Base-by-base conservation (phyloP, 139 green algal genomes). In the Yamagishiella unicocca region DNA sequence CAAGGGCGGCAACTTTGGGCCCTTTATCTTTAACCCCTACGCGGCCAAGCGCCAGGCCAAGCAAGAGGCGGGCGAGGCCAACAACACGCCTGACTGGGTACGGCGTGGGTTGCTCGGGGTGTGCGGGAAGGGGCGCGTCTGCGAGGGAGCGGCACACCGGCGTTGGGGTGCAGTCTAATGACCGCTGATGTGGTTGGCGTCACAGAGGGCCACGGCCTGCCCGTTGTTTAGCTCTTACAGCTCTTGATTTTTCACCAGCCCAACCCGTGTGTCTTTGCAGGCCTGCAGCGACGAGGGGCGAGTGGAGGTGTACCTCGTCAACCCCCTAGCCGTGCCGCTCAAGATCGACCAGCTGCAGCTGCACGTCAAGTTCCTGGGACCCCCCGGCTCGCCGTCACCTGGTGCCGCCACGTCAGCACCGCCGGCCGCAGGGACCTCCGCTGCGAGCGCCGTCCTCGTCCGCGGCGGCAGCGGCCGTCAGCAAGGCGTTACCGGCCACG, bases 1-100 rank as follows among this genome's bases (percentile, higher is more conserved):
- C 25, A 71, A n/a, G 29, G 43, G 74, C 25, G 35, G 78, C 54
- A 45, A 55, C n/a, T 22, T 5, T 14, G 88, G 88, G 24, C 94
- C 92, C 0, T 97, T 97, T 83, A 94, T 97, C 46, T 97, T 96
- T 84, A 94, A 95, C 29, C 87, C 95, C 1, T 94, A 94, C 73
- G 67, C 88, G 0, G 92, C 84, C 2, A 95, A 93, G 77, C 72
- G 90, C n/a, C 67, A 89, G 62, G 68, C 75, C 33, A 81, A 82
- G 37, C 33, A 61, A 25, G 37, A 76, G 12, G 64, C 27, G 6
- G 70, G 83, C 21, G 84, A 89, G 38, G 85, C 61, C 17, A 19
- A 25, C 33, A 29, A n/a, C 50, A 87, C 54, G 8, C 61, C 46
- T 42, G 62, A 61, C 17, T 85, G 70, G 76, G 55, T 62, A 85